Conservation (phyloP, 2,329 filamentous ascomycete species). For the Dryadomyces quercus-mongolicae region DNA sequence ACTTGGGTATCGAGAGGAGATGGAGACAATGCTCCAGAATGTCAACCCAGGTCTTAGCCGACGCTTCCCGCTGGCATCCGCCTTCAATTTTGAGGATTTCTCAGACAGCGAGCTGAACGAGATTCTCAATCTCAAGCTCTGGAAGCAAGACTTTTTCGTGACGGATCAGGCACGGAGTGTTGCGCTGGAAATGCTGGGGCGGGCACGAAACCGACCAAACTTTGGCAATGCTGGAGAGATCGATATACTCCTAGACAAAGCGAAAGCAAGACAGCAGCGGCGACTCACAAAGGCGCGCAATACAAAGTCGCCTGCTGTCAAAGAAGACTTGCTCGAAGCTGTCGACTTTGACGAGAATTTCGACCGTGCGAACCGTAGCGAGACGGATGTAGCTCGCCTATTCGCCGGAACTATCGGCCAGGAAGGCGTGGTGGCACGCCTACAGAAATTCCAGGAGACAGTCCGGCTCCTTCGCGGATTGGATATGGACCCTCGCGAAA, state of each 20-base stretch:
- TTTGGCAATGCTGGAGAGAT: slow-evolving; percentile 68
- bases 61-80: slow-evolving; percentile 50
- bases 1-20: slow-evolving; percentile 56
- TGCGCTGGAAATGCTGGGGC: slow-evolving; percentile 46
- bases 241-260: slow-evolving; percentile 50
- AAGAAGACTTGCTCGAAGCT: slow-evolving; percentile 18
- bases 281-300: slow-evolving; percentile 12
- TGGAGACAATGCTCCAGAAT: slow-evolving; percentile 62
- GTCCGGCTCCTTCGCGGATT: slow-evolving; percentile 37
- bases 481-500: slow-evolving; percentile 40
- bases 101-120: slow-evolving; percentile 38
- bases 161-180: slow-evolving; percentile 39
- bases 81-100: slow-evolving; percentile 61
- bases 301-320: slow-evolving; percentile 4
- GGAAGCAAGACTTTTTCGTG: slow-evolving; percentile 37
- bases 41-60: slow-evolving; percentile 58
- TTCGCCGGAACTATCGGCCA: slow-evolving; percentile 48
- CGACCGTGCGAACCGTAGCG: slow-evolving; percentile 33
- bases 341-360: slow-evolving; percentile 47
- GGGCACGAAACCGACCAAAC: slow-evolving; percentile 49
- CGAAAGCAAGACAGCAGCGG: slow-evolving; percentile 32
- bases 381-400: slow-evolving; percentile 36
- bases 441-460: slow-evolving; percentile 42
- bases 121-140: slow-evolving; percentile 54
- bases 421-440: slow-evolving; percentile 36